Conservation (phyloP, 2,329 filamentous ascomycete species). For the Fusarium euwallaceae region DNA sequence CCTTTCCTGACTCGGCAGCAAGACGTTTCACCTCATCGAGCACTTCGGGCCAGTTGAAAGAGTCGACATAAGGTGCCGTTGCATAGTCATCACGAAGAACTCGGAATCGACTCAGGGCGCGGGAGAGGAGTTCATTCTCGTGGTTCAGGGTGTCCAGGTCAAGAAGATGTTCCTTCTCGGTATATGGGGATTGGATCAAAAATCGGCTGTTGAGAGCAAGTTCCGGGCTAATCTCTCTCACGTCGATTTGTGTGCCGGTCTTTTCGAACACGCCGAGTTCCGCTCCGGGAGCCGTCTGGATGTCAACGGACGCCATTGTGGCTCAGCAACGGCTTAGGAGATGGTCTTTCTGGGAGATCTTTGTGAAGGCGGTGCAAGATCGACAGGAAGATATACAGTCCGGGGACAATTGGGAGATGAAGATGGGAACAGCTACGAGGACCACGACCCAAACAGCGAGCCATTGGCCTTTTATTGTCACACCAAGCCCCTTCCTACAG, state of each 20-base stretch:
- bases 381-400: not conserved
- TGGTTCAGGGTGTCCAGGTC: constrained; percentile 76
- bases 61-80: constrained; percentile 77
- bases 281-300: constrained; percentile 43
- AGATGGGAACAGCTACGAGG: constrained; percentile 16
- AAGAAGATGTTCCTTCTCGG: constrained; percentile 76
- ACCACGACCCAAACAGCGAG: constrained; percentile 19
- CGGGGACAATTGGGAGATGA: not conserved
- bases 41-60: constrained; percentile 82
- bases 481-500: constrained; percentile 9
- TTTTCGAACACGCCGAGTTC: constrained; percentile 44
- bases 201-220: constrained; percentile 42
- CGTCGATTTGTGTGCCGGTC: constrained; percentile 42
- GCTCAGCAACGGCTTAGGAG: not conserved
- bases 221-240: constrained; percentile 41
- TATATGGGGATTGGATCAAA: constrained; percentile 82
- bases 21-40: constrained; percentile 70
- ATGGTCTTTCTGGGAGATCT: not conserved
- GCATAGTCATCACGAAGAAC: constrained; percentile 79
- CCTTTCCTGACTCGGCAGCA: constrained; percentile 56
- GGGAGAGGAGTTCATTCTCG: constrained; percentile 77
- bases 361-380: not conserved
- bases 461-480: constrained; percentile 39
- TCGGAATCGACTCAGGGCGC: constrained; percentile 75
- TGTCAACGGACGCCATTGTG: constrained; percentile 47